Evolutionary conservation across 345 rosid species (phyloP).

Genomic region (Isatis tinctoria): DNA sequence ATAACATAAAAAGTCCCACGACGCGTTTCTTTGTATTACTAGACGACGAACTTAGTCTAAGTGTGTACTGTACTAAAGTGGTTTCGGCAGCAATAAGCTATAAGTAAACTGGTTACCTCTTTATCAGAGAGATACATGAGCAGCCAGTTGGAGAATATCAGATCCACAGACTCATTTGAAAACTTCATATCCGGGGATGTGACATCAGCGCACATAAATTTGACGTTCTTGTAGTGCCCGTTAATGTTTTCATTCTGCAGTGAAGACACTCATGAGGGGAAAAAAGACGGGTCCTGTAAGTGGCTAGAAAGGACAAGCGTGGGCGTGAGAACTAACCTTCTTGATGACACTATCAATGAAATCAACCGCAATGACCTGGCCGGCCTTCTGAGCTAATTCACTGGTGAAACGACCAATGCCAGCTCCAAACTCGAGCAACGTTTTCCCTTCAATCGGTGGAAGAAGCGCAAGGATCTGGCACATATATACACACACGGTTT

Average conservation of each 20-base stretch:
- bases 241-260: slow-evolving; percentile 71
- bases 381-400: slow-evolving; percentile 79
- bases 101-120: slow-evolving; percentile 47
- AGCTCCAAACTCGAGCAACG: slow-evolving; percentile 88
- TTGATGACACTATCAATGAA: slow-evolving; percentile 81
- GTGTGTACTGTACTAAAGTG: background rate
- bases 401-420: slow-evolving; percentile 95
- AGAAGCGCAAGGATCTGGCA: slow-evolving; percentile 76
- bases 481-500: background rate
- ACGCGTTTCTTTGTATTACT: too few relatives aligned
- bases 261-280: slow-evolving; percentile 13
- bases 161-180: slow-evolving; percentile 63
- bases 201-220: slow-evolving; percentile 84
- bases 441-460: slow-evolving; percentile 68
- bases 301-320: slow-evolving; percentile 9
- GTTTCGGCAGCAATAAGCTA: background rate
- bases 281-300: background rate
- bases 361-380: slow-evolving; percentile 69
- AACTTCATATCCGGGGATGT: slow-evolving; percentile 67
- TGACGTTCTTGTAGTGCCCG: slow-evolving; percentile 73
- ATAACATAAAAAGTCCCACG: too few relatives aligned
- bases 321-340: slow-evolving; percentile 47
- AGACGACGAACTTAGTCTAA: too few relatives aligned
- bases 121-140: slow-evolving; percentile 94
- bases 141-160: slow-evolving; percentile 92